phyloP scores from a whole-genome alignment of 140 eudicot genomes.

The Cichorium intybus region DNA sequence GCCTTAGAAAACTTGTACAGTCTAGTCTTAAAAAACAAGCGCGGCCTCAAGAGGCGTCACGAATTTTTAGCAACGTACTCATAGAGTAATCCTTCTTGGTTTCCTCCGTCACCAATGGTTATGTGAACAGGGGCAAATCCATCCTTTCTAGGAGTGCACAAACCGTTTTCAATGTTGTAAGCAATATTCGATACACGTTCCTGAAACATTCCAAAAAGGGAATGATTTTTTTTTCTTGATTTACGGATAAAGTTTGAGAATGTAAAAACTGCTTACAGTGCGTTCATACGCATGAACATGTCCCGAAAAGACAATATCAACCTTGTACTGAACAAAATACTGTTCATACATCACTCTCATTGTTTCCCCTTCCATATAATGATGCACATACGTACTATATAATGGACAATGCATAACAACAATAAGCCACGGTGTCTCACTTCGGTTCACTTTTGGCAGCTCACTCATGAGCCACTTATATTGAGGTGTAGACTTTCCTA shows the following conservation, averaged over 20 bases:
- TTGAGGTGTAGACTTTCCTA: constrained; percentile 91
- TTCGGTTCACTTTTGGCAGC: constrained; percentile 81
- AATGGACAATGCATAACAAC: constrained; percentile 84
- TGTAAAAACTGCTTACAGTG: constrained; percentile 50
- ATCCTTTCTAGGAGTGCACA: constrained; percentile 58
- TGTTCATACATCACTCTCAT: constrained; percentile 88
- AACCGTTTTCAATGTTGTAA: constrained; percentile 76
- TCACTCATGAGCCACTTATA: constrained; percentile 71
- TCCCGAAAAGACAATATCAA: constrained; percentile 88
- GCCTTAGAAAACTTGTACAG: background rate
- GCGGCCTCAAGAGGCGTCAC: no score
- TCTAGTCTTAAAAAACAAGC: no score
- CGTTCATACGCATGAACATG: constrained; percentile 97
- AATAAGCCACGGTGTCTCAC: constrained; percentile 95
- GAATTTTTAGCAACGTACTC: constrained; percentile 51
- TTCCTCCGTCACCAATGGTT: constrained; percentile 96
- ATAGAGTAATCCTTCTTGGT: constrained; percentile 77
- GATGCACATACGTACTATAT: constrained; percentile 71
- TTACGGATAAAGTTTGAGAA: background rate
- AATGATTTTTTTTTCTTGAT: background rate
- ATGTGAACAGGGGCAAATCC: constrained; percentile 81
- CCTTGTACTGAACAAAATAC: constrained; percentile 71
- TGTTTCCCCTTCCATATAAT: constrained; percentile 95
- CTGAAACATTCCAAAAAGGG: constrained; percentile 32
- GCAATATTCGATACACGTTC: constrained; percentile 81